A percentile compares a stretch with the other conserved stretches of the same genome.
phyloP scores from a whole-genome alignment of 768 basidiomycete species.

The Leucocoprinus sp. region DNA sequence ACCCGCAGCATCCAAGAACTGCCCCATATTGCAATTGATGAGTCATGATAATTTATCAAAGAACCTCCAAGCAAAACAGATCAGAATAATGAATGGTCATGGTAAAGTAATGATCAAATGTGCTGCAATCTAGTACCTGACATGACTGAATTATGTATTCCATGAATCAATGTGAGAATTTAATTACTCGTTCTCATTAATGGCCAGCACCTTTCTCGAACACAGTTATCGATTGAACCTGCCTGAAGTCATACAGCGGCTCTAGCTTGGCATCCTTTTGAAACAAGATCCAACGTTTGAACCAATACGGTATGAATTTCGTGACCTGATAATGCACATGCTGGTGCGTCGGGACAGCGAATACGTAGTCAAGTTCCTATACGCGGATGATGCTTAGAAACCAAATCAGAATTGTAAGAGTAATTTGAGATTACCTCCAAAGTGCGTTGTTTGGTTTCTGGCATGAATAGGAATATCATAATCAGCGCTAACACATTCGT shows the following conservation, averaged over 20 bases:
- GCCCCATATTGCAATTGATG: no score
- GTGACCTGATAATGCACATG: slow-evolving; percentile 37
- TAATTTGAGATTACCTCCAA: slow-evolving; percentile 22
- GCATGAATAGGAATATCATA: slow-evolving; percentile 50
- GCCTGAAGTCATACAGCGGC: slow-evolving; percentile 46
- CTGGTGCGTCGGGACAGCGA: slow-evolving; percentile 39
- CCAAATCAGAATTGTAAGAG: background rate
- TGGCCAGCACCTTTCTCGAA: slow-evolving; percentile 8
- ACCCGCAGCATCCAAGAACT: no score
- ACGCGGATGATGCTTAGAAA: background rate
- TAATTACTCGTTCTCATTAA: no score
- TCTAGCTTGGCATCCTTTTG: slow-evolving; percentile 27
- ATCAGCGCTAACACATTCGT: slow-evolving; percentile 41
- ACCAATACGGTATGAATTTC: slow-evolving; percentile 41
- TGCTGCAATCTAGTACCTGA: no score
- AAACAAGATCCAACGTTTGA: slow-evolving; percentile 38
- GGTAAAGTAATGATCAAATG: no score
- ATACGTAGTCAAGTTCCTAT: slow-evolving; percentile 38
- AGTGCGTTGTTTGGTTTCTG: slow-evolving; percentile 49
- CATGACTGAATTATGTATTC: no score
- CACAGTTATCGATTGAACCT: slow-evolving; percentile 27
- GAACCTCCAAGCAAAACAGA: no score
- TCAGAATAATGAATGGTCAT: no score
- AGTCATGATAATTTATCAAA: no score
- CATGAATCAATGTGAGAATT: no score